Evolutionary conservation across 441 rosid species (phyloP).

Genomic region (Arabidopsis hybrid): DNA sequence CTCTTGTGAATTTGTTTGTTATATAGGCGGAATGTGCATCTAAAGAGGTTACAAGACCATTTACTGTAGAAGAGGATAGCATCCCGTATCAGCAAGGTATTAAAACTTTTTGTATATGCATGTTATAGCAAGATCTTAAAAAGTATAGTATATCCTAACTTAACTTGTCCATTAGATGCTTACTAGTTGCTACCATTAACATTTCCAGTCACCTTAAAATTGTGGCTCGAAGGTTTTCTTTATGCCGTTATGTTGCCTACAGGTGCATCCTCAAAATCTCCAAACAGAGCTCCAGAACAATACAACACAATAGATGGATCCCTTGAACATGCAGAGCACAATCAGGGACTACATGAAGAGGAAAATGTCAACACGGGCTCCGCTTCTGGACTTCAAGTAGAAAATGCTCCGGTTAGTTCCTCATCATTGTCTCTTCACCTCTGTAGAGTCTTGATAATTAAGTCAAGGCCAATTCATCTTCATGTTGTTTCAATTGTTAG

Average conservation of each 20-base stretch:
- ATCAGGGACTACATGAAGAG: conserved; percentile 24
- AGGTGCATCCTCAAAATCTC: conserved; percentile 33
- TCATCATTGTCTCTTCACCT: conserved; percentile 14
- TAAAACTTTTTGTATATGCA: conserved; percentile 1
- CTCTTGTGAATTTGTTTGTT: conserved; percentile 23
- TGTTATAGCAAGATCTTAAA: conserved; percentile 6
- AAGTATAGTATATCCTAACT: not conserved
- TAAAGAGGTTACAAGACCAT: conserved; percentile 14
- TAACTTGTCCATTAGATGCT: conserved; percentile 5
- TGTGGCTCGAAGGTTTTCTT: not conserved
- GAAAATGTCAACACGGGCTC: conserved; percentile 33
- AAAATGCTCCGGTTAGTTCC: conserved; percentile 38
- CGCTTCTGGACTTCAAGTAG: conserved; percentile 27
- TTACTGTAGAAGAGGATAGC: conserved; percentile 26
- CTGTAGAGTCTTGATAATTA: conserved; percentile 12
- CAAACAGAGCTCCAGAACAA: conserved; percentile 29
- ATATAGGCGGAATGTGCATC: conserved; percentile 35
- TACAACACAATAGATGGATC: conserved; percentile 26
- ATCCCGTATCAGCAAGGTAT: conserved; percentile 36
- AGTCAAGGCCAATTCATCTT: conserved; percentile 20
- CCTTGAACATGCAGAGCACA: conserved; percentile 36
- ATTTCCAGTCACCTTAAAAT: not conserved
- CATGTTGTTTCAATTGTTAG: conserved; percentile 20
- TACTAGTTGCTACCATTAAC: not conserved
- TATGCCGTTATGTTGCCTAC: not conserved